Conservation (phyloP, 805 yeast genomes). For the Candida sphagnicola region DNA sequence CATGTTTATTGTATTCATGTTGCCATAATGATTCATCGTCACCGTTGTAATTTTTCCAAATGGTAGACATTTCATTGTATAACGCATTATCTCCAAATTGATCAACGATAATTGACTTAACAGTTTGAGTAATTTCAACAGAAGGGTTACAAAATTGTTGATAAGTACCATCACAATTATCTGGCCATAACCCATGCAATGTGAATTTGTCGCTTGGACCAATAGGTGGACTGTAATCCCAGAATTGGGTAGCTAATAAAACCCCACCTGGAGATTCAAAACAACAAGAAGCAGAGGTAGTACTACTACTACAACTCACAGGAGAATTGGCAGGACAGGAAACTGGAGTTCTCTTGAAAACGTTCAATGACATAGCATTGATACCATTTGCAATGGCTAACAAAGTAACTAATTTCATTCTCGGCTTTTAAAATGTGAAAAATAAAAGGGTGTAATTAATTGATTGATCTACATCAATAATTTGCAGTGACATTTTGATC, state of each 20-base stretch:
- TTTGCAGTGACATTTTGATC: no score
- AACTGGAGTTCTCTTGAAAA: background rate
- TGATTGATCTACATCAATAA: no score
- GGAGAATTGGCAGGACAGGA: conserved; percentile 58
- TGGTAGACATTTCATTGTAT: conserved; percentile 48
- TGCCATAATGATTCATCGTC: conserved; percentile 72
- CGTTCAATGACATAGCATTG: background rate
- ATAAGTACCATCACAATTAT: conserved; percentile 71
- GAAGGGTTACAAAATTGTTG: conserved; percentile 71
- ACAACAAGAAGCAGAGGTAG: conserved; percentile 54
- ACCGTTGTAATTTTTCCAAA: conserved; percentile 76
- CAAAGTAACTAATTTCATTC: background rate
- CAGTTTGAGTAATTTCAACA: conserved; percentile 45
- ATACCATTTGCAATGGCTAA: background rate
- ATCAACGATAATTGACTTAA: conserved; percentile 32
- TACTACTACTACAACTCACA: conserved; percentile 54
- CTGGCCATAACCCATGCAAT: conserved; percentile 45
- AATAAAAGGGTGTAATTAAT: no score
- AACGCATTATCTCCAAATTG: conserved; percentile 48
- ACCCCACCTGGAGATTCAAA: conserved; percentile 78
- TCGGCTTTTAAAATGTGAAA: no score
- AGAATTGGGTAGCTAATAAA: conserved; percentile 81
- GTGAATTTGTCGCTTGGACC: conserved; percentile 35
- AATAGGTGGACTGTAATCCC: conserved; percentile 71
- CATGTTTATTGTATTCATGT: conserved; percentile 93